Percentiles rank a stretch among this genome's conserved stretches.
These are phyloP conservation scores for Melampsora larici-populina DNA, from an alignment of 1,284 basidiomycete species.

Conservation along the genomic window DNA sequence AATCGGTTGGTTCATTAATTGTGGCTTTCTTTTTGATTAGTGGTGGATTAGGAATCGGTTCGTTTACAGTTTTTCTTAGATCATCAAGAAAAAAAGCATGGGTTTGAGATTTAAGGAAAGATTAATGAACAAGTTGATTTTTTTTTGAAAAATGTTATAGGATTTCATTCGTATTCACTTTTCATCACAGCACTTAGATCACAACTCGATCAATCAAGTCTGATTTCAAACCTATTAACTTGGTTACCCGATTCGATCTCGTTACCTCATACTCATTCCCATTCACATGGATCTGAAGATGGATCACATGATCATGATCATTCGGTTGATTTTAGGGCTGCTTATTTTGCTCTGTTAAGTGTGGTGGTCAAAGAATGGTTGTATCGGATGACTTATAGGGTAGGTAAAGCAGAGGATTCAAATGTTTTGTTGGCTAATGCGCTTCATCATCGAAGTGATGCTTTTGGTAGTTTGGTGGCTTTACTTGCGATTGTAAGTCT, in stretches of 20 bases:
- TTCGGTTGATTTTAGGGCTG: slow-evolving; percentile 85
- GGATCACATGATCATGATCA: slow-evolving; percentile 21
- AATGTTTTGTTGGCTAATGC: slow-evolving; percentile 76
- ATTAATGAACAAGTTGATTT: no score
- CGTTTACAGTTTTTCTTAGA: not conserved
- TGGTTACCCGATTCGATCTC: slow-evolving; percentile 54
- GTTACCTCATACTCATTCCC: slow-evolving; percentile 54
- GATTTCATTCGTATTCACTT: slow-evolving; percentile 79
- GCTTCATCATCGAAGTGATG: slow-evolving; percentile 84
- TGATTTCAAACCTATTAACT: slow-evolving; percentile 57
- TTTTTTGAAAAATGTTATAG: not conserved
- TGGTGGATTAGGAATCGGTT: slow-evolving; percentile 82
- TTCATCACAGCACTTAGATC: slow-evolving; percentile 59
- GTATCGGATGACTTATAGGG: slow-evolving; percentile 75
- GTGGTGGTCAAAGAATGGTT: slow-evolving; percentile 87
- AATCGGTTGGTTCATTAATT: slow-evolving; percentile 82
- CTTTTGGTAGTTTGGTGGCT: slow-evolving; percentile 81
- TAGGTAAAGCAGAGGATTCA: slow-evolving; percentile 83
- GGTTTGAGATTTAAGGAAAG: no score
- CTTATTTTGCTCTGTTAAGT: slow-evolving; percentile 84
- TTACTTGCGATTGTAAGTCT: slow-evolving; percentile 71
- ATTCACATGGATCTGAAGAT: not conserved
- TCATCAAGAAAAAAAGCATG: no score
- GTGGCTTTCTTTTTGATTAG: slow-evolving; percentile 74
- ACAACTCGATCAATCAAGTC: slow-evolving; percentile 58